Evolutionary conservation across 2,329 filamentous ascomycete species (phyloP), one percentile per base, ranked within the genome.

Genomic region (Stagonosporopsis cucurbitacearum): DNA sequence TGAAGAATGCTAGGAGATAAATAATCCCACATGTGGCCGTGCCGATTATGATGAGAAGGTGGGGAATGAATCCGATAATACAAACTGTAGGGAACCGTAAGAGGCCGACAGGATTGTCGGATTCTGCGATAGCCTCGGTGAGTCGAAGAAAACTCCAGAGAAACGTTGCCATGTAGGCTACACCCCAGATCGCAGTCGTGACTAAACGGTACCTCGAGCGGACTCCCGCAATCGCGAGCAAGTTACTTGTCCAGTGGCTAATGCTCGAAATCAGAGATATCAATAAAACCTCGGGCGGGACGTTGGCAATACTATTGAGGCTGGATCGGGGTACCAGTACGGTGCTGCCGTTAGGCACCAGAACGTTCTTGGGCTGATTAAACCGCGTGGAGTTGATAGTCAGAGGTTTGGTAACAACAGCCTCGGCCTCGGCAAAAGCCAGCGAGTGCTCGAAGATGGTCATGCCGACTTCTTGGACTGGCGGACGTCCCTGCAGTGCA

Each of bases 361-460:
- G 69, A 5, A 74, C 61, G n/a, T 69, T 63, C 39, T 68, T 71
- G 1, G 71, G 65, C 26, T 75, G 80, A 45, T 66, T 67, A 48
- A 82, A 71, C 61, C 79, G 69, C 22, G 83, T 81, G 67, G 90
- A 88, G 0, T 88, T 86, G 74, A 92, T 86, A 12, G 88, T 88
- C 13, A 96, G 84, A 46, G 92, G 90, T 62, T 88, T 90, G 65
- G 88, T 88, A 41, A 97, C 88, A 61, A 93, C 90, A 26, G 91
- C 89, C 73, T 99, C 95, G 8, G 94, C 94, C 75, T 99, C 95
- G 11, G 94, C 92, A 77, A 98, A 99, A 2, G 94, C 94, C 8
- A 99, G 81, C 0, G 93, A 97, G 70, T 97, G 93, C 73, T 99
- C 95, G 68, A 98, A 96, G 2, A 97, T 84, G 0, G 93, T 96